Evolutionary conservation across 169 alveolate species (phyloP), one percentile per base, ranked within the genome.

Genomic region (Cryptosporidium tyzzeri): DNA sequence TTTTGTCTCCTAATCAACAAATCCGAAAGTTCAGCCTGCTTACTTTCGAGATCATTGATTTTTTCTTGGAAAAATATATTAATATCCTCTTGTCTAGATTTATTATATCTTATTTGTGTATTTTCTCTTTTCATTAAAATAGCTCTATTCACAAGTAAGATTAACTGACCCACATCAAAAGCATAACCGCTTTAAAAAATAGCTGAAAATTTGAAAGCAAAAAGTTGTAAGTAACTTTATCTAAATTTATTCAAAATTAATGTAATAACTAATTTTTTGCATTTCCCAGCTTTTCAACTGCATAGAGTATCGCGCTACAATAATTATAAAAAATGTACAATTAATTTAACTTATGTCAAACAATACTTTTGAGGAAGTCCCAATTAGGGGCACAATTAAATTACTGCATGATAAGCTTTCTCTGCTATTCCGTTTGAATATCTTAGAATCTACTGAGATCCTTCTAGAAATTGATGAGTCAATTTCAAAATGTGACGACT

Each of bases 311-410:
- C 67, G 67, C 67, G 67, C 67, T 55, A 21, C 5, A 55, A 48
- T 7, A 51, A 51, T 51, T 51, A 26, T 55, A 5, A 55, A 21
- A 23, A 23, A 55, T 55, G 67, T 55, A 55, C 1, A 55, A 26
- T 8, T 55, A 2, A 23, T 4, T 41, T 41, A 55, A 55, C 71
- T 29, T 37, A 65, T 65, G 71, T 4, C 29, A n/a, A 29, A 35
- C 23, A 65, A 35, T 14, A 21, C 67, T 44, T 65, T 80, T 29
- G 62, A 80, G 18, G 89, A 80, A 41, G 50, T 14, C 51, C 65
- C 23, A 35, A 44, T 80, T 26, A 59, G 89, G 39, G 70, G 29
- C 41, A 80, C 89, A 8, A 80, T 80, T 44, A 80, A 48, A 80
- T 23, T 39, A 39, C 80, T 80, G 39, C 73, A 80, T 26, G 37